These are phyloP conservation scores for Solanum hybrid DNA, from an alignment of 305 asterid genomes.

Conservation along the genomic window DNA sequence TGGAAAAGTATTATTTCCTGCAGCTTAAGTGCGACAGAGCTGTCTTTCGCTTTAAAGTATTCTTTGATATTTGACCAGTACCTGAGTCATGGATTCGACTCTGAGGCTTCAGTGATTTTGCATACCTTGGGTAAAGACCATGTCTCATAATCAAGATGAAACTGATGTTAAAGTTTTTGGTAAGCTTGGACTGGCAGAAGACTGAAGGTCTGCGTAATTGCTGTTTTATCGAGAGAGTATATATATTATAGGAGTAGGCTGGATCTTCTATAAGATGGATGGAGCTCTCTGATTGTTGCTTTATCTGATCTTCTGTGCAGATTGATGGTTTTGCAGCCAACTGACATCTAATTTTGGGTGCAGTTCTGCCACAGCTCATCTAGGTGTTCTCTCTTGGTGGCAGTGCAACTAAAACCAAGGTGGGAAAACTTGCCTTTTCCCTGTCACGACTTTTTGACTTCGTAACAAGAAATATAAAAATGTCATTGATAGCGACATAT, in stretches of 20 bases:
- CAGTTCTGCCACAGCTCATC: background rate
- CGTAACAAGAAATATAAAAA: background rate
- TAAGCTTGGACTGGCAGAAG: conserved; percentile 3
- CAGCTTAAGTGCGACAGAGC: conserved; percentile 33
- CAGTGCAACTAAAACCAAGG: conserved; percentile 1
- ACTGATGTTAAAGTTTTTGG: conserved; percentile 2
- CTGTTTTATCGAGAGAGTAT: background rate
- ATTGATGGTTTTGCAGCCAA: background rate
- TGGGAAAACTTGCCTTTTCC: background rate
- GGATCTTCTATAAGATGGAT: background rate
- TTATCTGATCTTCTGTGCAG: background rate
- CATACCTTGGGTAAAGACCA: conserved; percentile 33
- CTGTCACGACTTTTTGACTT: background rate
- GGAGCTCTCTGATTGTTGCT: conserved; percentile 1
- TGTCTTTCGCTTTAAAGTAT: conserved; percentile 41
- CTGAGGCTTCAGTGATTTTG: conserved; percentile 54
- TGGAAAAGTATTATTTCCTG: conserved; percentile 53
- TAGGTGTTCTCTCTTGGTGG: background rate
- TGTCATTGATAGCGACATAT: background rate
- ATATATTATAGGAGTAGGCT: background rate
- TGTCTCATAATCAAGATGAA: conserved; percentile 15
- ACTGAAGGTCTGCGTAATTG: background rate
- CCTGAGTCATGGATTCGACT: conserved; percentile 31
- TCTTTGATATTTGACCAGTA: conserved; percentile 39
- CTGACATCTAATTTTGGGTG: background rate